Conservation (phyloP, 805 yeast species). For the Cyberlindnera galapagoensis region DNA sequence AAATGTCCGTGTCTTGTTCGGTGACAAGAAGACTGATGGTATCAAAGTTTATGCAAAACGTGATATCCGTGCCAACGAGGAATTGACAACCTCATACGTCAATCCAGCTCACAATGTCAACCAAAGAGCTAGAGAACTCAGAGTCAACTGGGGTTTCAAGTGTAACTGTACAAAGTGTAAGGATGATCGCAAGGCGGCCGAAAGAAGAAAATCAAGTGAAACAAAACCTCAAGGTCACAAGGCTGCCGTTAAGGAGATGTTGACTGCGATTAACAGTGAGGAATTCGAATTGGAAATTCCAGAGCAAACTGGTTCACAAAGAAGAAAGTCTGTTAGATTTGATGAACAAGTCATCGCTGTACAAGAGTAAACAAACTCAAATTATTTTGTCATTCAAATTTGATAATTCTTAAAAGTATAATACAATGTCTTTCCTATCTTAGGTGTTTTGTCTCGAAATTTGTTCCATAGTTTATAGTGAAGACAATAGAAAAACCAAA, state of each 20-base stretch:
- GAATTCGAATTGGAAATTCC: constrained; percentile 47
- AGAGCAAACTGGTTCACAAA: constrained; percentile 23
- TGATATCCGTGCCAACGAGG: constrained; percentile 57
- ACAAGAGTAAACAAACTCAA: constrained; percentile 21
- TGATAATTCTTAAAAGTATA: too few relatives aligned
- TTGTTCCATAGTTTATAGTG: too few relatives aligned
- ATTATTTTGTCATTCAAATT: background rate
- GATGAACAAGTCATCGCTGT: constrained; percentile 56
- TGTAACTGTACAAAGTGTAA: constrained; percentile 66
- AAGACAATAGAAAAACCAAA: too few relatives aligned
- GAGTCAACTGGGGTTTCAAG: constrained; percentile 75
- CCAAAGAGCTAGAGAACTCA: constrained; percentile 56
- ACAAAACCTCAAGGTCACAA: constrained; percentile 17
- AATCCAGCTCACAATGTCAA: constrained; percentile 56
- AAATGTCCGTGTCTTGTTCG: constrained; percentile 48
- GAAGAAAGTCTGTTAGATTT: constrained; percentile 63
- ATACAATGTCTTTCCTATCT: too few relatives aligned
- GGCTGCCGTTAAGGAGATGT: constrained; percentile 40
- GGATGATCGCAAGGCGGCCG: constrained; percentile 39
- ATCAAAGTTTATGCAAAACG: constrained; percentile 54
- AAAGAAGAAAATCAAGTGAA: constrained; percentile 39
- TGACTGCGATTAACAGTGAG: constrained; percentile 32
- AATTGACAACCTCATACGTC: constrained; percentile 63
- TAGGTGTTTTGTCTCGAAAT: too few relatives aligned
- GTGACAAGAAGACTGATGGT: constrained; percentile 39